Evolutionary conservation across 2,329 filamentous ascomycete species (phyloP).

Genomic region (Microsporum canis): DNA sequence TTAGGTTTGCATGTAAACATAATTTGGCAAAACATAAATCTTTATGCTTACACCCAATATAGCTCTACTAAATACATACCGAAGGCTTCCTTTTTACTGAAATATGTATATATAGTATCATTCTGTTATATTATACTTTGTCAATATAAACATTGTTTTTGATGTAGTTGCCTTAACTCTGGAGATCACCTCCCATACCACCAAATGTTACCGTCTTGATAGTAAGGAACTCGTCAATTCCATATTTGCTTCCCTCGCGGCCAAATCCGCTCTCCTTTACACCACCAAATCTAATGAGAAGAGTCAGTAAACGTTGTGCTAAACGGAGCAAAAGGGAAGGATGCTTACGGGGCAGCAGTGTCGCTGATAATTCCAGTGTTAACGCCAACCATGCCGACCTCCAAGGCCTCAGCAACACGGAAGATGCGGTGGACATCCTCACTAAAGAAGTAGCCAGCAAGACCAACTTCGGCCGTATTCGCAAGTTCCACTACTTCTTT

Average conservation of each 20-base stretch:
- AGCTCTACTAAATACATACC: too few relatives aligned
- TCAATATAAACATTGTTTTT: not conserved
- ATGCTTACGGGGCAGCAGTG: constrained; percentile 38
- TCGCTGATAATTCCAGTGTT: constrained; percentile 59
- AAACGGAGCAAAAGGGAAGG: not conserved
- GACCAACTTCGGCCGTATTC: constrained; percentile 70
- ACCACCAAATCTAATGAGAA: constrained; percentile 53
- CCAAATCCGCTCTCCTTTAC: constrained; percentile 76
- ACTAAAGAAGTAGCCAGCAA: constrained; percentile 91
- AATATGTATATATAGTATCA: not conserved
- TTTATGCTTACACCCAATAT: too few relatives aligned
- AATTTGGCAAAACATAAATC: too few relatives aligned
- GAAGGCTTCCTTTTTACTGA: too few relatives aligned
- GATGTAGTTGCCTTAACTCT: not conserved
- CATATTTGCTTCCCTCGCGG: constrained; percentile 64
- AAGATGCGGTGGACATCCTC: constrained; percentile 48
- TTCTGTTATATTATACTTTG: not conserved
- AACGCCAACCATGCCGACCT: constrained; percentile 46
- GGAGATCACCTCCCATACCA: constrained; percentile 49
- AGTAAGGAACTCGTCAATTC: constrained; percentile 62
- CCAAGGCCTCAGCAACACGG: constrained; percentile 48
- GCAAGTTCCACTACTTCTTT: constrained; percentile 76
- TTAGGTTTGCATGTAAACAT: too few relatives aligned
- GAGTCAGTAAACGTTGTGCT: not conserved
- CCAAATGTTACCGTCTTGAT: constrained; percentile 60